These are phyloP conservation scores for Globisporangium spinosum DNA, from an alignment of 352 stramenopile genomes.

Conservation along the genomic window DNA sequence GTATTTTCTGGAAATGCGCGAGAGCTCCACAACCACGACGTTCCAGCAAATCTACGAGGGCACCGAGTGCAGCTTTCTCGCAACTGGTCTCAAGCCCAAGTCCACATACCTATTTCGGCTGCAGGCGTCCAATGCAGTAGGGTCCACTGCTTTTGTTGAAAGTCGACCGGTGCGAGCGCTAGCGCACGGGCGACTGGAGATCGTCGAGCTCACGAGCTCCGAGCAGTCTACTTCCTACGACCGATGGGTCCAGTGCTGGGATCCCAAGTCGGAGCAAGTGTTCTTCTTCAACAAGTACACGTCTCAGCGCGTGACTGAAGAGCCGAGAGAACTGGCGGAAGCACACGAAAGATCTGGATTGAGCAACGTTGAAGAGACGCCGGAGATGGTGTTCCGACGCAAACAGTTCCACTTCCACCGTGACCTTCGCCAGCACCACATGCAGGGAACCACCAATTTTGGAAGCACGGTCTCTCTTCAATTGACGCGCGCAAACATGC, in stretches of 20 bases:
- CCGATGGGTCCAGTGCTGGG: constrained; percentile 87
- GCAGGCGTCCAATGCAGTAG: constrained; percentile 65
- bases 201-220: constrained; percentile 51
- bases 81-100: constrained; percentile 37
- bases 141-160: constrained; percentile 57
- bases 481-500: constrained; percentile 55
- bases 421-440: constrained; percentile 43
- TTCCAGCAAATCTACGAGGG: constrained; percentile 62
- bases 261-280: constrained; percentile 74
- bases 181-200: constrained; percentile 53
- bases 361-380: constrained; percentile 50
- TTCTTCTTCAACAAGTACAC: constrained; percentile 90
- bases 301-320: constrained; percentile 57
- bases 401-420: constrained; percentile 86
- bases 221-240: constrained; percentile 40
- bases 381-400: constrained; percentile 79
- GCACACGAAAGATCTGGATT: constrained; percentile 39
- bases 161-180: constrained; percentile 56
- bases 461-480: constrained; percentile 38
- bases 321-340: constrained; percentile 44
- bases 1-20: constrained; percentile 58
- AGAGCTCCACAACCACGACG: constrained; percentile 18
- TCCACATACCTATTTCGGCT: constrained; percentile 64
- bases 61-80: constrained; percentile 59
- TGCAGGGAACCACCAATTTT: constrained; percentile 31